A percentile compares a stretch with the other conserved stretches of the same genome.
These are phyloP conservation scores for Grosmannia clavigera DNA, from an alignment of 2,329 filamentous ascomycete genomes.

Conservation along the genomic window DNA sequence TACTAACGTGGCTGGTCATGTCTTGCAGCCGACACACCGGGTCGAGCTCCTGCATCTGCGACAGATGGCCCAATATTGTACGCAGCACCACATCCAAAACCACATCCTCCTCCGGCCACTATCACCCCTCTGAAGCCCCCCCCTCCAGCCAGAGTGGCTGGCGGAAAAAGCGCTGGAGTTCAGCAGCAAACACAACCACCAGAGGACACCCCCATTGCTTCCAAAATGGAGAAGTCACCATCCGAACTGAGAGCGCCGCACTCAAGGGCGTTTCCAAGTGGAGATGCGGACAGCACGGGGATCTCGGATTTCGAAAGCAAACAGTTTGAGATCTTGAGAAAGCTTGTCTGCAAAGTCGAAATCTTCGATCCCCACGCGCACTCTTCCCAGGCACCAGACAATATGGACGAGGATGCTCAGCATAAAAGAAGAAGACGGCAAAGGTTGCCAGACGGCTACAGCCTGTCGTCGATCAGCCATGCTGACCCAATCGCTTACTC, in stretches of 20 bases:
- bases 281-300: background rate
- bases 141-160: background rate
- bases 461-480: background rate
- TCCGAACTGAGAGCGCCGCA: no score
- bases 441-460: background rate
- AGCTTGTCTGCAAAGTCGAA: conserved; percentile 7
- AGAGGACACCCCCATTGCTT: background rate
- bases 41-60: background rate
- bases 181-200: background rate
- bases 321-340: conserved; percentile 11
- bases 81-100: background rate
- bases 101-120: background rate
- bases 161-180: background rate
- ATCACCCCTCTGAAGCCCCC: background rate
- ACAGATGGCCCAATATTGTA: conserved; percentile 7
- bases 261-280: conserved; percentile 15
- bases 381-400: background rate
- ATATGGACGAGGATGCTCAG: background rate
- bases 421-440: background rate
- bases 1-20: background rate
- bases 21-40: background rate
- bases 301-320: conserved; percentile 14
- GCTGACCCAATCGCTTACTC: conserved; percentile 13
- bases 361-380: background rate
- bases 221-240: background rate